Conservation (phyloP, 768 basidiomycete species). For the Dioszegia aurantiaca region DNA sequence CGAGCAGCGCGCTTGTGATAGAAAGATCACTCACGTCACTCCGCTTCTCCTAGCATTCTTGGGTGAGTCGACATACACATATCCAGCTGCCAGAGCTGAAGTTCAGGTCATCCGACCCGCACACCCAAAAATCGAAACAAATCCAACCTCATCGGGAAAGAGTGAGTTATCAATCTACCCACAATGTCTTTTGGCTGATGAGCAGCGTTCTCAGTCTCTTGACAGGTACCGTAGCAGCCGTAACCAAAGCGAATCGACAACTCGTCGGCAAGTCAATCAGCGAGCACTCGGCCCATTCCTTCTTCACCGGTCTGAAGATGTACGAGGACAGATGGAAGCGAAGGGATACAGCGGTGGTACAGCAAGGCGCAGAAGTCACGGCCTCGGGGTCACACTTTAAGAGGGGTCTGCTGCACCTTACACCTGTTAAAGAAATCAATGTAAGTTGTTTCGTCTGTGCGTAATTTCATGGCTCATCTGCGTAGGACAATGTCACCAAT, state of each 20-base stretch:
- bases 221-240: slow-evolving; percentile 1
- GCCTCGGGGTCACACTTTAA: background rate
- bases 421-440: slow-evolving; percentile 23
- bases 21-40: slow-evolving; percentile 23
- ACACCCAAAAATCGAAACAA: slow-evolving; percentile 16
- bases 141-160: slow-evolving; percentile 15
- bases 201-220: slow-evolving; percentile 20
- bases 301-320: slow-evolving; percentile 17
- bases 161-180: slow-evolving; percentile 19
- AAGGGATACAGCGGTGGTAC: background rate
- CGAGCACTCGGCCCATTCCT: slow-evolving; percentile 15
- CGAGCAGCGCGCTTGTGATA: background rate
- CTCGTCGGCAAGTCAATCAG: slow-evolving; percentile 10
- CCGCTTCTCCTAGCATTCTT: slow-evolving; percentile 19
- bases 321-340: too few relatives aligned
- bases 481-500: background rate
- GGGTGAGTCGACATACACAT: slow-evolving; percentile 11
- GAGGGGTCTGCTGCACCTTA: slow-evolving; percentile 23
- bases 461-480: background rate
- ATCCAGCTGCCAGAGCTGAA: background rate
- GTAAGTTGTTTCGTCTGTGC: slow-evolving; percentile 20
- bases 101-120: slow-evolving; percentile 20
- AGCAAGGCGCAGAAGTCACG: background rate
- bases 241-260: slow-evolving; percentile 9
- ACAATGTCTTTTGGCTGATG: background rate